Evolutionary conservation across 345 rosid genomes (phyloP), one percentile per base, ranked within the genome.

Genomic region (Clausena lansium): DNA sequence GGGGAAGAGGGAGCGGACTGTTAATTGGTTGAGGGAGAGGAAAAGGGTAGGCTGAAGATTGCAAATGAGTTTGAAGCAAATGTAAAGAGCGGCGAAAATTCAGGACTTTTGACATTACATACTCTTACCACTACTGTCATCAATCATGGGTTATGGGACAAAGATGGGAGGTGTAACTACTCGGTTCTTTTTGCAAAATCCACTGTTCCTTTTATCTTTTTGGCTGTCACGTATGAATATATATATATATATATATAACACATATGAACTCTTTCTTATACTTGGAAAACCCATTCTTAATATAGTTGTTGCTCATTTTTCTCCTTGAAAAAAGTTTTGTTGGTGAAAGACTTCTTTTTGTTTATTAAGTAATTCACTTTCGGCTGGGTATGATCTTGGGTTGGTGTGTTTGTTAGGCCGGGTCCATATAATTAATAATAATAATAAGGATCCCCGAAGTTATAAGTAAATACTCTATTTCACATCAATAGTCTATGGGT

Each of bases 11-110:
- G 65, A 28, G 81, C 67, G 64, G 59, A 9, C 4, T 47, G 69
- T 69, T 45, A 65, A 47, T 70, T 19, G 50, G 76, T 71, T 11
- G 22, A 36, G 30, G 64, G 36, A 32, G 70, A 45, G 50, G 50
- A 70, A 63, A 27, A 81, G 27, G 52, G 59, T 73, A 86, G 88
- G 77, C 87, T 79, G 82, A 75, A 24, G 54, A 77, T 47, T 57
- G 77, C 77, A 80, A 83, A 84, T 76, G 89, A 88, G 89, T 86
- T 82, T 19, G 78, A 84, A 79, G 79, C 88, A 87, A 86, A 80
- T 91, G 92, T 87, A 91, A 86, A 89, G 79, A 85, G 85, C 91
- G 89, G 88, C 87, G 50, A 20, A 78, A 75, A 57, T 74, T 62
- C 13, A 55, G 67, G 77, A 47, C 79, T 55, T 60, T 62, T 69